phyloP scores from a whole-genome alignment of 164 flowering plant species.

The Santalum album region DNA sequence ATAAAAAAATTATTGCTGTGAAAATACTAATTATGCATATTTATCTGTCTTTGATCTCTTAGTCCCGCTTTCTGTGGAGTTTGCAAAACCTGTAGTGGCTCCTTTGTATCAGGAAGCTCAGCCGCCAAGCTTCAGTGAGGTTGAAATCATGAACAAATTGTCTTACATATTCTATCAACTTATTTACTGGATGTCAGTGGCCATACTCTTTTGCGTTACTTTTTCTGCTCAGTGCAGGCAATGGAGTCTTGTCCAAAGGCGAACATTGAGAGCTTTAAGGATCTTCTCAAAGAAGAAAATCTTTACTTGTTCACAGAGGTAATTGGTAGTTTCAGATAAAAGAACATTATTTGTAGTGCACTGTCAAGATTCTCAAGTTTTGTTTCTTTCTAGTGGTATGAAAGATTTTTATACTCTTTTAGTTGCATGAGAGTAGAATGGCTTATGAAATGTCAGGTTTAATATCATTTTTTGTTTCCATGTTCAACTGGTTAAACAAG shows the following conservation, averaged over 20 bases:
- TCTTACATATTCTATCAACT: neutral
- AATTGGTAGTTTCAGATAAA: constrained; percentile 3
- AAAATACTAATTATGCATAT: neutral
- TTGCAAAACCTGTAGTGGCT: constrained; percentile 42
- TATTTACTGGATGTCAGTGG: neutral
- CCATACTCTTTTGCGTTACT: neutral
- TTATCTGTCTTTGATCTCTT: constrained; percentile 4
- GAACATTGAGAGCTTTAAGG: constrained; percentile 37
- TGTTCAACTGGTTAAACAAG: no score
- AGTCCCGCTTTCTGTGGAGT: constrained; percentile 63
- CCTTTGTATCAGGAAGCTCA: constrained; percentile 61
- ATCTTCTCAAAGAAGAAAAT: constrained; percentile 64
- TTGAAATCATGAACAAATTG: constrained; percentile 10
- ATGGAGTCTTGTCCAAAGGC: constrained; percentile 81
- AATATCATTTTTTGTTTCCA: no score
- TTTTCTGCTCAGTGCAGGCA: constrained; percentile 30
- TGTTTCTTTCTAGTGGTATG: no score
- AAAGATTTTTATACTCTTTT: no score
- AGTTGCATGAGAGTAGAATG: no score
- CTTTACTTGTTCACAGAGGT: constrained; percentile 87
- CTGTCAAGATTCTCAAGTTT: no score
- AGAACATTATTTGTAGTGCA: no score
- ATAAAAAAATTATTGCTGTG: neutral
- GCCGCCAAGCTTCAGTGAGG: constrained; percentile 43
- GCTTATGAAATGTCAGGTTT: no score